Evolutionary conservation across 2,329 filamentous ascomycete genomes (phyloP).

Genomic region (Neofusicoccum cordaticola): DNA sequence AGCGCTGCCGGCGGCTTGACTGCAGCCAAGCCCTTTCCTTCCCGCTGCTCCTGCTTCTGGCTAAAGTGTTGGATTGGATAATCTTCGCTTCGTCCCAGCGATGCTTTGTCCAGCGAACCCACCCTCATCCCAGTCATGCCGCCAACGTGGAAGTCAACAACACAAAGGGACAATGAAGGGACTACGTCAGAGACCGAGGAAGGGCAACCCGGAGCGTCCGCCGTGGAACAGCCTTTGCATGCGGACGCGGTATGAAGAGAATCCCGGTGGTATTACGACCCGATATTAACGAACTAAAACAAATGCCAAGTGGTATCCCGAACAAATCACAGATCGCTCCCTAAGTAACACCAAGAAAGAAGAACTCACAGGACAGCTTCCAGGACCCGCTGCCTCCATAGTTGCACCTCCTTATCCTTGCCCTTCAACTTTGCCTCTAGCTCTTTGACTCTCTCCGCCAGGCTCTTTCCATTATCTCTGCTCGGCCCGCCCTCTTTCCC

Average conservation of each 20-base stretch:
- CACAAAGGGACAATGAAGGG: background rate
- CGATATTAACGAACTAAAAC: background rate
- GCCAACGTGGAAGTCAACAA: background rate
- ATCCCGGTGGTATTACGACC: background rate
- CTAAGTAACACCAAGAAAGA: background rate
- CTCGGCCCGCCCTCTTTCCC: background rate
- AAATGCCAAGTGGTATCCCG: slow-evolving; percentile 8
- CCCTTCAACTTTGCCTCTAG: slow-evolving; percentile 31
- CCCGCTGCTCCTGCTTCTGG: no score
- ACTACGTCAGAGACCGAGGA: background rate
- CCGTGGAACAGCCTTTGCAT: background rate
- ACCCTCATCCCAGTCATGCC: background rate
- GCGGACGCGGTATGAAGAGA: background rate
- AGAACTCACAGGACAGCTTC: slow-evolving; percentile 36
- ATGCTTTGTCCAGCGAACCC: background rate
- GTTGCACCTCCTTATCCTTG: slow-evolving; percentile 33
- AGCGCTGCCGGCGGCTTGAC: background rate
- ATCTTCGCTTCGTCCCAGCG: background rate
- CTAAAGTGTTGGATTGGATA: background rate
- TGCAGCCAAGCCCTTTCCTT: background rate
- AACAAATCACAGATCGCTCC: background rate
- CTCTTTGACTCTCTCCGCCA: slow-evolving; percentile 18
- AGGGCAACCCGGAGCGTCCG: background rate
- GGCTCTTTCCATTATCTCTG: background rate
- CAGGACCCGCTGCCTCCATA: slow-evolving; percentile 37